Base-by-base conservation (phyloP, 768 basidiomycete genomes). In the Xerocomus spinulosus region DNA sequence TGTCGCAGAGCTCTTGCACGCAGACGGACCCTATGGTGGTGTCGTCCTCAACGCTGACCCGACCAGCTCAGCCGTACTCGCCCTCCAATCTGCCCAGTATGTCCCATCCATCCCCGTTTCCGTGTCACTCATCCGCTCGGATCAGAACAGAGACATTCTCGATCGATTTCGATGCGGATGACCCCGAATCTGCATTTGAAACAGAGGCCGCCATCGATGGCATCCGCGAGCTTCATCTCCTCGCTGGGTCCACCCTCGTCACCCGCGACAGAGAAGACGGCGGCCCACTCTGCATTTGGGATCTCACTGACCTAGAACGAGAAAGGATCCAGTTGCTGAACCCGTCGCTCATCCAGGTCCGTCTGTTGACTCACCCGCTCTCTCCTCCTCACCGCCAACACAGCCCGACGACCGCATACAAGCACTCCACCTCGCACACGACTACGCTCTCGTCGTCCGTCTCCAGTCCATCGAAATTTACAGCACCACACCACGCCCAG, bases 391-490 rank as follows among this genome's bases (percentile, higher is more conserved):
- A n/a, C 48, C 28, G n/a, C 12, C 50, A 6, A 38, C 17, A 33
- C 44, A 52, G 52, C 42, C 47, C 75, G 78, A 66, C 34, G 70
- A 71, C 46, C 63, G 58, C 46, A 62, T 70, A 29, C 60, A 76
- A 10, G 73, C 74, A 43, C 68, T 73, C 20, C 51, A 79, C 24
- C 43, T 80, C 41, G 63, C 72, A 15, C 63, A 70, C 29, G 61
- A 71, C 30, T 74, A 75, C 53, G 65, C 76, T 18, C 57, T 84
- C 41, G 58, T 79, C 29, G 64, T 80, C 38, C 73, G 77, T 48
- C 43, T 57, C 3, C 69, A 58, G 47, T 63, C 68, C 20, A 40
- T 77, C 53, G 74, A 78, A 43, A 52, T 79, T 20, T 81, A 78
- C 55, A 54, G 67, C 14, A 56, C 73, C 38, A 48, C 53, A 12